Evolutionary conservation across 257 asterid genomes (phyloP).

Genomic region (Scutellaria galericulata): DNA sequence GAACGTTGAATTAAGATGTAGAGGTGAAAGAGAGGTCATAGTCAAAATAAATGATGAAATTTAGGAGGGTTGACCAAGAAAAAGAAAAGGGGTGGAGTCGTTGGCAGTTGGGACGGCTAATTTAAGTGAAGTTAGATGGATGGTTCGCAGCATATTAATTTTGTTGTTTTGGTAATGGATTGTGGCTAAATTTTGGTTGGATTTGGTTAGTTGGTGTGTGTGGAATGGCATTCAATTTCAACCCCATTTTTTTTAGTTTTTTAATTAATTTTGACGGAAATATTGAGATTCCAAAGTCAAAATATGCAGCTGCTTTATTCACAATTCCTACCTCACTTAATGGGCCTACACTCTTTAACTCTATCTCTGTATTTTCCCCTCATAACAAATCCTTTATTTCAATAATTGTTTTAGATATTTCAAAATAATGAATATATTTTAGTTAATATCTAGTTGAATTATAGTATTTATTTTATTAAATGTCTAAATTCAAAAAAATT

Average conservation of each 20-base stretch:
- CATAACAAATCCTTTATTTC: too few relatives aligned
- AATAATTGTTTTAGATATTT: too few relatives aligned
- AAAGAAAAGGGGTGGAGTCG: slow-evolving; percentile 29
- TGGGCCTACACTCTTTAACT: too few relatives aligned
- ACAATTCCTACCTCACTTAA: slow-evolving; percentile 25
- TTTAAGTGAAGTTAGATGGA: slow-evolving; percentile 36
- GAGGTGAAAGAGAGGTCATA: neutral
- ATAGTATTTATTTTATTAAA: too few relatives aligned
- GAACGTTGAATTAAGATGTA: neutral
- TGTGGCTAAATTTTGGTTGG: slow-evolving; percentile 26
- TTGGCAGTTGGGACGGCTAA: slow-evolving; percentile 51
- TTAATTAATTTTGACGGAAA: slow-evolving; percentile 15
- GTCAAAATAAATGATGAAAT: slow-evolving; percentile 8
- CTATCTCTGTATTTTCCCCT: slow-evolving; percentile 19
- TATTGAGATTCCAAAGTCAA: slow-evolving; percentile 39
- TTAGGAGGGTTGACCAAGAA: slow-evolving; percentile 45
- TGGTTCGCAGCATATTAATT: neutral
- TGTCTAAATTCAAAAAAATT: too few relatives aligned
- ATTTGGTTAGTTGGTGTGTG: slow-evolving; percentile 11
- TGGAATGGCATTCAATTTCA: neutral
- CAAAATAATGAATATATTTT: too few relatives aligned
- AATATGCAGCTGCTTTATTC: slow-evolving; percentile 39
- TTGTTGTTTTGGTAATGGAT: slow-evolving; percentile 21
- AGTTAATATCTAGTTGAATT: too few relatives aligned
- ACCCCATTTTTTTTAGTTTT: neutral